These are phyloP conservation scores for Globisporangium uncinulatum DNA, from an alignment of 352 stramenopile genomes.

Conservation along the genomic window DNA sequence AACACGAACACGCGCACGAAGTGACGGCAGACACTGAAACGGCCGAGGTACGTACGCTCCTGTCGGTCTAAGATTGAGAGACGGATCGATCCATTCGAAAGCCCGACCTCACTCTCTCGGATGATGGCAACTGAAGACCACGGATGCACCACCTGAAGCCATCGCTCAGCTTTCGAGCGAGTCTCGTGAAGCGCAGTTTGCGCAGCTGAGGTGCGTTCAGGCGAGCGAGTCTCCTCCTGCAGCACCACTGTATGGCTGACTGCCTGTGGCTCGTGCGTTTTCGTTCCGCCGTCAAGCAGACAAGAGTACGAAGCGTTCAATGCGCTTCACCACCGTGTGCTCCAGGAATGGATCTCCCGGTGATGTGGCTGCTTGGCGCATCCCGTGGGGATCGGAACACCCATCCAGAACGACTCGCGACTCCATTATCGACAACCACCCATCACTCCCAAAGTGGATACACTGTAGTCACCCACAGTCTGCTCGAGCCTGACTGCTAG, in stretches of 20 bases:
- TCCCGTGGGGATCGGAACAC: no score
- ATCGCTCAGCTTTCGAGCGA: not conserved
- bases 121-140: not conserved
- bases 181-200: constrained; percentile 4
- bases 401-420: no score
- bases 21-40: no score
- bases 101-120: not conserved
- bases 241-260: not conserved
- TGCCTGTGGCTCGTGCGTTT: not conserved
- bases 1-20: not conserved
- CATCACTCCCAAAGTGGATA: not conserved
- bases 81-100: no score
- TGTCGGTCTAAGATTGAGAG: no score
- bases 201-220: constrained; percentile 7
- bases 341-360: constrained; percentile 30
- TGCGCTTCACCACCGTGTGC: constrained; percentile 30
- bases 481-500: no score
- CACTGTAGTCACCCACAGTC: not conserved
- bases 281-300: constrained; percentile 9
- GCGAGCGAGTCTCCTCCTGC: not conserved
- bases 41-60: not conserved
- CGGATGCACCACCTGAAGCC: not conserved
- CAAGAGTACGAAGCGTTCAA: constrained; percentile 49
- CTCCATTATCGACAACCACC: no score
- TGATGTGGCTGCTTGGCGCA: not conserved